These are phyloP conservation scores for Chrysoporthe austroafricana DNA, from an alignment of 2,329 filamentous ascomycete species.

Conservation along the genomic window DNA sequence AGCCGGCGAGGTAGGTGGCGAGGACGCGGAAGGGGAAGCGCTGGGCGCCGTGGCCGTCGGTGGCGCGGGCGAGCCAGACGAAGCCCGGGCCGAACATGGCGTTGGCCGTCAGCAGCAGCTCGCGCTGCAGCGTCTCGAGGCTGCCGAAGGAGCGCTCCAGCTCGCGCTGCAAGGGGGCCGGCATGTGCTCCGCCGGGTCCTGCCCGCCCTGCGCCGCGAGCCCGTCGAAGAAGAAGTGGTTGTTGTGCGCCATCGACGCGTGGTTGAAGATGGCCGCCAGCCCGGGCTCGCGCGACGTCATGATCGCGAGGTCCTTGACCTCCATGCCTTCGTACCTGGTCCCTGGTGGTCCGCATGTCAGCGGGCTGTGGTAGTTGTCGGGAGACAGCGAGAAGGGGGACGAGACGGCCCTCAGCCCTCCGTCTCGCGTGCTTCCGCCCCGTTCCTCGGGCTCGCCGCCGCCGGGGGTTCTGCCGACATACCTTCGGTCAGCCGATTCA, in stretches of 20 bases:
- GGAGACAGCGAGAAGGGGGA: no score
- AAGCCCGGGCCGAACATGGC: conserved; percentile 97
- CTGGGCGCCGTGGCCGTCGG: conserved; percentile 39
- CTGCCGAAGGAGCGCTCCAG: conserved; percentile 78
- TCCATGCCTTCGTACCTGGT: conserved; percentile 65
- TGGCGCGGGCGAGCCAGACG: conserved; percentile 79
- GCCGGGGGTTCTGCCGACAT: conserved; percentile 37
- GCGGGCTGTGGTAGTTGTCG: no score
- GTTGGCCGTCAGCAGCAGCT: conserved; percentile 79
- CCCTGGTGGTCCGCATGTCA: conserved; percentile 47
- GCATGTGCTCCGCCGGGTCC: conserved; percentile 49
- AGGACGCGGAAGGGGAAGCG: conserved; percentile 66
- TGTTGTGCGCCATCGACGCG: conserved; percentile 96
- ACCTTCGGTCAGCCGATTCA: conserved; percentile 78
- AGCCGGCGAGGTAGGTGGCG: conserved; percentile 88
- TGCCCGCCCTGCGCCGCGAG: conserved; percentile 40
- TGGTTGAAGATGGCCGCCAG: conserved; percentile 88
- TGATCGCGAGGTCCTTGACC: conserved; percentile 70
- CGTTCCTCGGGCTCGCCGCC: no score
- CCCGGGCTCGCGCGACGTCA: conserved; percentile 77
- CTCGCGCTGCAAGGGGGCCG: conserved; percentile 53
- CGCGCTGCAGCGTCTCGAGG: conserved; percentile 77
- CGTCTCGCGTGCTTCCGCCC: no score
- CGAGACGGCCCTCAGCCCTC: no score
- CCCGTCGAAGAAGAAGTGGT: conserved; percentile 76